Percentiles rank a stretch among this genome's conserved stretches.
These are phyloP conservation scores for Juglanconis sp. DNA, from an alignment of 2,329 filamentous ascomycete species.

Conservation along the genomic window DNA sequence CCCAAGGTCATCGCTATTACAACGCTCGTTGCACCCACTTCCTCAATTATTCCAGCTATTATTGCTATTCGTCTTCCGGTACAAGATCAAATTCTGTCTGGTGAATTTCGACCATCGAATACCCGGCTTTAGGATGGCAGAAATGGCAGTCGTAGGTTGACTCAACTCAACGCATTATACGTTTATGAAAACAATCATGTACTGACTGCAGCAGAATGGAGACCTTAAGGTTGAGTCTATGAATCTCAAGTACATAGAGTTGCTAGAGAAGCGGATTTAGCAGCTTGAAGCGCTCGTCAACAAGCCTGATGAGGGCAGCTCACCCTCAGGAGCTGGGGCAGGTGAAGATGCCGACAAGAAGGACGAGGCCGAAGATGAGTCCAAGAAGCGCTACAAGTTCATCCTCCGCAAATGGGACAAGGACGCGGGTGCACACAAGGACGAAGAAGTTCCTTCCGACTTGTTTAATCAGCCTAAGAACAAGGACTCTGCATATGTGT, in stretches of 20 bases:
- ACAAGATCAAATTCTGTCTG: too few species aligned
- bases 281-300: background rate
- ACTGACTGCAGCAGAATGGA: background rate
- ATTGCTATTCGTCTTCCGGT: too few species aligned
- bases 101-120: too few species aligned
- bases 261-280: conserved; percentile 4
- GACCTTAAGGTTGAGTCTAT: background rate
- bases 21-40: too few species aligned
- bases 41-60: too few species aligned
- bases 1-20: too few species aligned
- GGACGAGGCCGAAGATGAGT: background rate
- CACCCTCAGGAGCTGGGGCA: background rate
- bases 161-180: background rate
- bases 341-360: background rate
- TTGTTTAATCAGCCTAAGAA: conserved; percentile 4
- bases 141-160: background rate
- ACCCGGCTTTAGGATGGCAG: too few species aligned
- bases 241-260: conserved; percentile 4
- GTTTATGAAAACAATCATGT: background rate
- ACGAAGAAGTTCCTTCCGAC: conserved; percentile 9
- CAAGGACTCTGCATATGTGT: conserved; percentile 17
- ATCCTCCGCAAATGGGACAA: conserved; percentile 17
- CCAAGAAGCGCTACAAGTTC: conserved; percentile 11
- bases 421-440: conserved; percentile 12
- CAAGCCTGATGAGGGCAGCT: background rate